Base-by-base conservation (phyloP, 2,329 filamentous ascomycete species). In the Scedosporium aurantiacum region DNA sequence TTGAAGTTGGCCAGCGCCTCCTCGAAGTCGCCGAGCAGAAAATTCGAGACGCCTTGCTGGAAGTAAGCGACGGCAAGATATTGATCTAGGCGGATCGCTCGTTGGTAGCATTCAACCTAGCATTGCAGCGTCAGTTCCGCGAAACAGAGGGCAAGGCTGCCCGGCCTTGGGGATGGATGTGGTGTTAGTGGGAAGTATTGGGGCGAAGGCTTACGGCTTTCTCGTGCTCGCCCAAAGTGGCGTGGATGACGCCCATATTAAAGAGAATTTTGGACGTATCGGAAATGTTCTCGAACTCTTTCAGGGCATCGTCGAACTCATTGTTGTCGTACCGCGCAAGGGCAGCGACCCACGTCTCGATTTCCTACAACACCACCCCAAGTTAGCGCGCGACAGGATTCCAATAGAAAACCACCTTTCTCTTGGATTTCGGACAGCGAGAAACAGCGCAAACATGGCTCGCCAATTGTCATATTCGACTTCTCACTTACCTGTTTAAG, bases 191-290 rank as follows among this genome's bases (percentile, higher is more conserved):
- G n/a, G 16, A 57, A 16, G 25, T 4, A 2, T 2, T 12, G 54
- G 7, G 27, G 54, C 5, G 27, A 14, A 40, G n/a, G 32, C 91
- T 74, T 80, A 96, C 93, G 70, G 94, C 94, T 79, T 91, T 91
- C 72, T 93, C 89, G 75, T 99, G 94, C 73, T 97, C 91, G 67
- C 94, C 94, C 18, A 99, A 80, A 0, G 94, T 97, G 45, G 94
- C 94, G 78, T 97, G 90, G 68, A 99, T 97, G 45, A 99, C 93
- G 67, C 94, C 94, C 75, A 93, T 95, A 71, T 99, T 99, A 80
- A 99, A 99, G 64, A 96, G 80, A 65, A 99, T 99, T 79, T 96
- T 97, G 68, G 94, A 97, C 0, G 94, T 99, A 73, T 97, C 94
- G 64, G 89, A 82, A 69, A 99, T 96, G 67, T 81, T 84, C 65